Evolutionary conservation across 306 rosid genomes (phyloP).

Genomic region (Trifolium repens): DNA sequence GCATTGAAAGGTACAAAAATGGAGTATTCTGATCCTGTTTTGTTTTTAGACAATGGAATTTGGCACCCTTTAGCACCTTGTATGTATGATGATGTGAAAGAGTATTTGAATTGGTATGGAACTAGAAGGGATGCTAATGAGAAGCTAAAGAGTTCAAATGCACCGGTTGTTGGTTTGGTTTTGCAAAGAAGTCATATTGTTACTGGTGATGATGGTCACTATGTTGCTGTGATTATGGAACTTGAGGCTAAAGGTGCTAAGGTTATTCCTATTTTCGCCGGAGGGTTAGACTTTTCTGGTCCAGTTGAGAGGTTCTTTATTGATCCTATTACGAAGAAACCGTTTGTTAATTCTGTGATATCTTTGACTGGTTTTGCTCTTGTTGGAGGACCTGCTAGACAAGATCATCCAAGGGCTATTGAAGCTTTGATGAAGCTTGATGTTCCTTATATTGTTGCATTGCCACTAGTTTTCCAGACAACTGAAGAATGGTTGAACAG

Average conservation of each 20-base stretch:
- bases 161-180: slow-evolving; percentile 73
- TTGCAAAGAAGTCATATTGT: slow-evolving; percentile 98
- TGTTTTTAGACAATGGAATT: slow-evolving; percentile 85
- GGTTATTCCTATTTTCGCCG: slow-evolving; percentile 93
- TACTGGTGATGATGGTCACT: slow-evolving; percentile 96
- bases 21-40: slow-evolving; percentile 87
- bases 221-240: slow-evolving; percentile 98
- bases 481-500: slow-evolving; percentile 99
- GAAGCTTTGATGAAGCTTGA: slow-evolving; percentile 88
- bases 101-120: slow-evolving; percentile 95
- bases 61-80: slow-evolving; percentile 99
- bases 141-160: slow-evolving; percentile 71
- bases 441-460: slow-evolving; percentile 95
- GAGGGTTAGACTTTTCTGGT: slow-evolving; percentile 94
- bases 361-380: slow-evolving; percentile 97
- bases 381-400: slow-evolving; percentile 99
- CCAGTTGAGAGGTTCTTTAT: slow-evolving; percentile 89
- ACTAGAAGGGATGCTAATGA: slow-evolving; percentile 91
- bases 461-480: slow-evolving; percentile 96
- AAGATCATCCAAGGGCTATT: slow-evolving; percentile 93
- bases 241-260: slow-evolving; percentile 95
- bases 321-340: slow-evolving; percentile 81
- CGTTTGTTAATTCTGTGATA: slow-evolving; percentile 74
- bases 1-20: slow-evolving; percentile 75
- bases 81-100: slow-evolving; percentile 97